phyloP scores from a whole-genome alignment of 441 rosid genomes.

The Viola pubescens region DNA sequence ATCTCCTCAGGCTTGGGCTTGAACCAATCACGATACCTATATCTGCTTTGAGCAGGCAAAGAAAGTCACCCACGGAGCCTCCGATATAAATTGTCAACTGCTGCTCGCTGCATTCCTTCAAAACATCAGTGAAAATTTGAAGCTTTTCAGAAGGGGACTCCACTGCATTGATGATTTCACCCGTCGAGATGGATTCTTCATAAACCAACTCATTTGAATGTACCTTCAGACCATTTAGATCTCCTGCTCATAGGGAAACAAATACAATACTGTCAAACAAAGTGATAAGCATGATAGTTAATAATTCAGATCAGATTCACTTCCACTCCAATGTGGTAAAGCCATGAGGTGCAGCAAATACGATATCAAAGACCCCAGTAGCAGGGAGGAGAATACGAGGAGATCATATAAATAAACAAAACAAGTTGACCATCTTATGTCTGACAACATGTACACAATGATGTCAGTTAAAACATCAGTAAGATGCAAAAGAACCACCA shows the following conservation, averaged over 20 bases:
- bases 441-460: too few species aligned
- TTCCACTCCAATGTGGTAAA: too few species aligned
- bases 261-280: neutral
- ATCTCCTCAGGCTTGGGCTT: constrained; percentile 57
- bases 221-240: constrained; percentile 37
- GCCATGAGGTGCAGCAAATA: too few species aligned
- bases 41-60: constrained; percentile 73
- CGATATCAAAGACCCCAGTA: too few species aligned
- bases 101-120: constrained; percentile 29
- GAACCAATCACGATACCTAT: constrained; percentile 69
- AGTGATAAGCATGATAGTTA: neutral
- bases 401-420: too few species aligned
- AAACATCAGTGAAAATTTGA: constrained; percentile 35
- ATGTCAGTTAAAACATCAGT: too few species aligned
- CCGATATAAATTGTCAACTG: constrained; percentile 54
- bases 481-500: too few species aligned
- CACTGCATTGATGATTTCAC: constrained; percentile 47
- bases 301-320: too few species aligned
- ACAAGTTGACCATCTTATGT: too few species aligned
- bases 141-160: constrained; percentile 66
- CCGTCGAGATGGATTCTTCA: constrained; percentile 52
- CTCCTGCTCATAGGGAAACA: constrained; percentile 29
- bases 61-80: constrained; percentile 67
- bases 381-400: too few species aligned
- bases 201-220: constrained; percentile 71